phyloP scores from a whole-genome alignment of 2,329 filamentous ascomycete genomes.

The Trichocomaceae sp. region DNA sequence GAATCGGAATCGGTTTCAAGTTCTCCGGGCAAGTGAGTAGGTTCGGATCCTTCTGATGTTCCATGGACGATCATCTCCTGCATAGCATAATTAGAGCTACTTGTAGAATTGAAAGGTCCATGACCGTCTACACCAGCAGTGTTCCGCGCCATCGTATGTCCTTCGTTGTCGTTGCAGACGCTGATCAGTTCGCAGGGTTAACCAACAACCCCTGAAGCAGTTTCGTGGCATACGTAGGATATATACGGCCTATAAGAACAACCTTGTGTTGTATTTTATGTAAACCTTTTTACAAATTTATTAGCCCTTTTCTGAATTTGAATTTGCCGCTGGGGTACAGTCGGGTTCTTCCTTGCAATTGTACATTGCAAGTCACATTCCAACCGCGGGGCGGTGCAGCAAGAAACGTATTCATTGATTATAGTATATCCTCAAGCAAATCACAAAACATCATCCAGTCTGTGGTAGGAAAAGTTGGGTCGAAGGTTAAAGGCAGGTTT shows the following conservation, averaged over 20 bases:
- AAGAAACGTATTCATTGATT: slow-evolving; percentile 15
- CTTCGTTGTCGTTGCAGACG: neutral
- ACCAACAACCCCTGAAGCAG: neutral
- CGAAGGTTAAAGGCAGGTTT: too few relatives aligned
- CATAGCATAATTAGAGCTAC: neutral
- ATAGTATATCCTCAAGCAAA: slow-evolving; percentile 1
- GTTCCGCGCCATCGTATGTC: neutral
- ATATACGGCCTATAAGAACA: too few relatives aligned
- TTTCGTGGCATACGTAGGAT: neutral
- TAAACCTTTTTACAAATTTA: too few relatives aligned
- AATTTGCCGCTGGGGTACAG: too few relatives aligned
- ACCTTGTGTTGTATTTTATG: too few relatives aligned
- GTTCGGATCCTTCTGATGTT: neutral
- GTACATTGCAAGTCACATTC: slow-evolving; percentile 16
- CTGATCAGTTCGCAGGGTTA: neutral
- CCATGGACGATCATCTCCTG: neutral
- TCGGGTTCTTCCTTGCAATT: too few relatives aligned
- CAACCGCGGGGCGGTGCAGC: slow-evolving; percentile 11
- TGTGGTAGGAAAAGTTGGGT: too few relatives aligned
- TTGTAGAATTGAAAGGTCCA: neutral
- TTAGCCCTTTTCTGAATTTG: too few relatives aligned
- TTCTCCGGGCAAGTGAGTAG: neutral
- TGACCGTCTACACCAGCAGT: neutral
- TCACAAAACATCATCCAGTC: neutral
- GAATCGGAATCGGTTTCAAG: neutral